Percentiles rank a stretch among this genome's conserved stretches.
Evolutionary conservation across 805 yeast species (phyloP).

Genomic region (Kluyveromyces nonfermentans): DNA sequence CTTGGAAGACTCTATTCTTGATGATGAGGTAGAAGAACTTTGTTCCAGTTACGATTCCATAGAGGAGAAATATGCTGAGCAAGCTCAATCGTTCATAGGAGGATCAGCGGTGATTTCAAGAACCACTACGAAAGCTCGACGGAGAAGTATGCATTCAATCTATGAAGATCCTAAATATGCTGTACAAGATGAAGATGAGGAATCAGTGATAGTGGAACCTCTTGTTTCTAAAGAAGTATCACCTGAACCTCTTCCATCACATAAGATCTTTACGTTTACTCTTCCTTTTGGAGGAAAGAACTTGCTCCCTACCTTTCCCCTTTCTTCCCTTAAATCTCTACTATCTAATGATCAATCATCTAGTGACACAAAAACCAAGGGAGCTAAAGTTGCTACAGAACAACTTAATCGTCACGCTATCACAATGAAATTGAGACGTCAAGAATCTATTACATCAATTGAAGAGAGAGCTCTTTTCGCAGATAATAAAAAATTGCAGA

Average conservation of each 20-base stretch:
- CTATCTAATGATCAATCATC: constrained; percentile 5
- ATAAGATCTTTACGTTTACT: constrained; percentile 30
- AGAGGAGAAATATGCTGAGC: not conserved
- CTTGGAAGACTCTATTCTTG: not conserved
- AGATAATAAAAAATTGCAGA: constrained; percentile 49
- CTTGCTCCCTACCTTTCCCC: constrained; percentile 12
- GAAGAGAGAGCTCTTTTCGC: constrained; percentile 56
- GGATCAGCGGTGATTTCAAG: constrained; percentile 31
- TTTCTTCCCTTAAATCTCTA: constrained; percentile 5
- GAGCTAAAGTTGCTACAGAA: constrained; percentile 6
- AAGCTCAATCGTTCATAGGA: constrained; percentile 44
- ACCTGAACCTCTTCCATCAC: constrained; percentile 9
- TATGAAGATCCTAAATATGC: constrained; percentile 3
- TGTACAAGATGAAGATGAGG: not conserved
- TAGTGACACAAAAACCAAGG: constrained; percentile 3
- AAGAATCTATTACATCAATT: constrained; percentile 47
- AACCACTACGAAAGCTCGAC: not conserved
- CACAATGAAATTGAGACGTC: constrained; percentile 34
- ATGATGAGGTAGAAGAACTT: not conserved
- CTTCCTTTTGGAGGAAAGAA: constrained; percentile 32
- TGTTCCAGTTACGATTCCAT: not conserved
- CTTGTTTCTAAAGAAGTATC: not conserved
- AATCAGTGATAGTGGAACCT: not conserved
- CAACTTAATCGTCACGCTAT: constrained; percentile 16
- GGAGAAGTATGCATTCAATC: not conserved